Conservation (phyloP, 371 early-diverging fungal species). For the Nematocida sp. region DNA sequence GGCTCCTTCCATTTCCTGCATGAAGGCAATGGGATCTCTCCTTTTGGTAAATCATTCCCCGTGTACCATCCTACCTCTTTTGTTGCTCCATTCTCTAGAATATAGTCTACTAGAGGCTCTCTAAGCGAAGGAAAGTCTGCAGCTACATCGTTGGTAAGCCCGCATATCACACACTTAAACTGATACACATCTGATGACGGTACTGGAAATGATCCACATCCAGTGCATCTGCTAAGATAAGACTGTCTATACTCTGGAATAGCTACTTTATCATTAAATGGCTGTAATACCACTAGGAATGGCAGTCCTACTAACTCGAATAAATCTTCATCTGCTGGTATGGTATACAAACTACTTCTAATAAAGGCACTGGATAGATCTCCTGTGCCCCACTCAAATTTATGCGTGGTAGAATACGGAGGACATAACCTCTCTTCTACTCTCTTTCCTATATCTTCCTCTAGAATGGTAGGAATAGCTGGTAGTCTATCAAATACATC, state of each 20-base stretch:
- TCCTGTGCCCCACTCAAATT: background rate
- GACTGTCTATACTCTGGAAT: constrained; percentile 27
- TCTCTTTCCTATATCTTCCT: constrained; percentile 3
- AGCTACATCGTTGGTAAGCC: constrained; percentile 18
- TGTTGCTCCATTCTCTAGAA: constrained; percentile 41
- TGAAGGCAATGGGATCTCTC: constrained; percentile 8
- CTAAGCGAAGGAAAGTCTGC: constrained; percentile 18
- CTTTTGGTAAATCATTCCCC: background rate
- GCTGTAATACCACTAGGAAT: constrained; percentile 54
- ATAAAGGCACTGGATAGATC: constrained; percentile 10
- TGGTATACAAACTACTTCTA: constrained; percentile 59
- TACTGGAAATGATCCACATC: constrained; percentile 57
- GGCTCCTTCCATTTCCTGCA: constrained; percentile 50
- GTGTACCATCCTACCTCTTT: constrained; percentile 39
- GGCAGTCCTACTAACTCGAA: constrained; percentile 59
- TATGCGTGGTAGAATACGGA: constrained; percentile 6
- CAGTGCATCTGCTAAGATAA: constrained; percentile 45
- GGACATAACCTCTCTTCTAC: background rate
- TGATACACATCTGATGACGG: background rate
- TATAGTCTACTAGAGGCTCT: constrained; percentile 46
- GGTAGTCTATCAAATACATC: constrained; percentile 17
- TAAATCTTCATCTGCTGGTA: constrained; percentile 54
- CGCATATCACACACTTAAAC: constrained; percentile 63
- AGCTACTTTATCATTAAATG: constrained; percentile 52
- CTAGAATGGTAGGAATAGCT: constrained; percentile 3